Evolutionary conservation across 2,329 filamentous ascomycete genomes (phyloP).

Genomic region (Neoscytalidium dimidiatum): DNA sequence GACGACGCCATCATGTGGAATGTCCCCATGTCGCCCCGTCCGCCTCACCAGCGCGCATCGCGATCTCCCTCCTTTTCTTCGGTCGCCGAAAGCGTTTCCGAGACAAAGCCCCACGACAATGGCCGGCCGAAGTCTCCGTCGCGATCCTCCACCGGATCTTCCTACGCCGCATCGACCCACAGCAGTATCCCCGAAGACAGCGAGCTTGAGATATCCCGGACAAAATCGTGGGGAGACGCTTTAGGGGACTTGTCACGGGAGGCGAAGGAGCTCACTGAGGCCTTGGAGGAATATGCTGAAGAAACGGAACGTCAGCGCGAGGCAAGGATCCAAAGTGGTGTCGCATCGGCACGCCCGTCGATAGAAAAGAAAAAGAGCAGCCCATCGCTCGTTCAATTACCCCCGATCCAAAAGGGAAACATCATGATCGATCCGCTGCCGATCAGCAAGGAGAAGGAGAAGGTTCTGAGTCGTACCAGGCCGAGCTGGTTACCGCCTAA

Average conservation of each 20-base stretch:
- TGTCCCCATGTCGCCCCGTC: slow-evolving; percentile 72
- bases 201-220: slow-evolving; percentile 40
- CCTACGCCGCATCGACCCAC: slow-evolving; percentile 9
- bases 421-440: slow-evolving; percentile 84
- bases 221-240: slow-evolving; percentile 75
- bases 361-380: slow-evolving; percentile 56
- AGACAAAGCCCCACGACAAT: slow-evolving; percentile 25
- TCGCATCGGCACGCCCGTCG: slow-evolving; percentile 35
- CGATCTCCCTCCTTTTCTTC: slow-evolving; percentile 33
- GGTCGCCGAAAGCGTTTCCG: slow-evolving; percentile 28
- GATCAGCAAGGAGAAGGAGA: slow-evolving; percentile 84
- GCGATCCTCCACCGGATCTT: slow-evolving; percentile 14
- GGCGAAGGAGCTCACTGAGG: slow-evolving; percentile 73
- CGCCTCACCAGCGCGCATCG: slow-evolving; percentile 33
- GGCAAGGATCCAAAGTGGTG: slow-evolving; percentile 51
- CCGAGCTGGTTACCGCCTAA: slow-evolving; percentile 86
- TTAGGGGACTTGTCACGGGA: slow-evolving; percentile 70
- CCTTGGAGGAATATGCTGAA: slow-evolving; percentile 76
- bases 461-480: slow-evolving; percentile 73
- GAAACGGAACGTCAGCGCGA: slow-evolving; percentile 58
- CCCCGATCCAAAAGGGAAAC: slow-evolving; percentile 70
- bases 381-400: slow-evolving; percentile 52
- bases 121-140: slow-evolving; percentile 21
- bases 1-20: slow-evolving; percentile 80
- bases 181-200: slow-evolving; percentile 19